Evolutionary conservation across 2,329 filamentous ascomycete species (phyloP).

Genomic region (Trichoderma aggressivum): DNA sequence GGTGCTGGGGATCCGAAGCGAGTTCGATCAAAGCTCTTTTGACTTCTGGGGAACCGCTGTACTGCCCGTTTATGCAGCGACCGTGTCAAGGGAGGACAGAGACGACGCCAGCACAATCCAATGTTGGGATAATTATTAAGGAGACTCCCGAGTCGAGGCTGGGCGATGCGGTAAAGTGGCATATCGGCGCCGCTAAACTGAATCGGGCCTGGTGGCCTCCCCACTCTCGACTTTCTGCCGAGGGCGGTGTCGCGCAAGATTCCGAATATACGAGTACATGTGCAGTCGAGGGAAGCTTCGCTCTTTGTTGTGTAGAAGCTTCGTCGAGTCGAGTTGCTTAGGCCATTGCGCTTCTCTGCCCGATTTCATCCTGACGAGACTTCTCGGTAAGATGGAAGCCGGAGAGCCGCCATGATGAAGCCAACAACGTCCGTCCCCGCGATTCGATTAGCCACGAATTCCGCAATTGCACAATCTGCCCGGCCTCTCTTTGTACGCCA

Average conservation of each 20-base stretch:
- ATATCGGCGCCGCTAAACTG: constrained; percentile 39
- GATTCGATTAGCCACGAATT: constrained; percentile 33
- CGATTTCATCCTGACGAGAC: background rate
- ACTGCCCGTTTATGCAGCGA: constrained; percentile 2
- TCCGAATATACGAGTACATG: background rate
- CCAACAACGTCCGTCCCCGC: constrained; percentile 36
- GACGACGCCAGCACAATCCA: background rate
- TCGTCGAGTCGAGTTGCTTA: background rate
- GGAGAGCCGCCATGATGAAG: constrained; percentile 45
- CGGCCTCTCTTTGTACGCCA: constrained; percentile 42
- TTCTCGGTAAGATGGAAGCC: constrained; percentile 35
- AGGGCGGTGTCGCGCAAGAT: constrained; percentile 33
- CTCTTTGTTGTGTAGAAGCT: background rate
- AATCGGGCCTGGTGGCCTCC: constrained; percentile 27
- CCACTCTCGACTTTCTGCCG: constrained; percentile 36
- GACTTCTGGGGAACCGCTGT: background rate
- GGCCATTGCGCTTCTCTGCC: background rate
- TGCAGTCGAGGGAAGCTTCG: background rate
- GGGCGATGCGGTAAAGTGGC: constrained; percentile 39
- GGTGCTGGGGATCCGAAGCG: background rate
- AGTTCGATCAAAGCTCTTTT: background rate
- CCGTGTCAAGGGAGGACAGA: background rate
- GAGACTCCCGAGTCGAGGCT: constrained; percentile 30
- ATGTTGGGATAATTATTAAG: constrained; percentile 33
- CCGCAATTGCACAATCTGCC: constrained; percentile 30